Evolutionary conservation across 345 rosid species (phyloP).

Genomic region (Moricandia moricandioides): DNA sequence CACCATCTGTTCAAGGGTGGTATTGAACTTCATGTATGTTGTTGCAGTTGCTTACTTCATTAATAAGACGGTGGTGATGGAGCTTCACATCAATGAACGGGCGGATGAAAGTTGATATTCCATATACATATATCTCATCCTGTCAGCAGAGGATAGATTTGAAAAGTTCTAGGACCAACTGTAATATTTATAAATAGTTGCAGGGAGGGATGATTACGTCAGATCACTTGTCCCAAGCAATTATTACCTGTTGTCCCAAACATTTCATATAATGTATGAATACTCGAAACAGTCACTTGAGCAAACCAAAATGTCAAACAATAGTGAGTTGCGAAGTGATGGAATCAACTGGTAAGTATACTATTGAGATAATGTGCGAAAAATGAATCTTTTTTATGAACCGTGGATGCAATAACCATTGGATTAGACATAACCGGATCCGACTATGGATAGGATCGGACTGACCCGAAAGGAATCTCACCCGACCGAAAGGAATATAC

Average conservation of each 20-base stretch:
- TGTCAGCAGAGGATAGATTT: neutral
- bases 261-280: neutral
- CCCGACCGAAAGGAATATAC: too few relatives aligned
- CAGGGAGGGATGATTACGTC: neutral
- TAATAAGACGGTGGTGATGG: slow-evolving; percentile 74
- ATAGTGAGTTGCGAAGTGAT: neutral
- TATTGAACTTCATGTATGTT: slow-evolving; percentile 16
- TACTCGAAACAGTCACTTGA: neutral
- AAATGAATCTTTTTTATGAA: too few relatives aligned
- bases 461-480: too few relatives aligned
- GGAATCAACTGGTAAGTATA: neutral
- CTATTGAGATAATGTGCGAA: neutral
- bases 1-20: neutral
- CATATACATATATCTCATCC: neutral
- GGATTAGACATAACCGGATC: too few relatives aligned
- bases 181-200: neutral
- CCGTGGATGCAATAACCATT: too few relatives aligned
- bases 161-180: neutral
- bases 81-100: neutral
- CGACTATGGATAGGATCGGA: too few relatives aligned
- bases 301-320: neutral
- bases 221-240: neutral
- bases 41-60: slow-evolving; percentile 79
- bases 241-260: neutral
- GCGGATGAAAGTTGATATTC: neutral